Evolutionary conservation across 177 flowering plant genomes (phyloP), one percentile per base, ranked within the genome.

Genomic region (Telopea speciosissima): DNA sequence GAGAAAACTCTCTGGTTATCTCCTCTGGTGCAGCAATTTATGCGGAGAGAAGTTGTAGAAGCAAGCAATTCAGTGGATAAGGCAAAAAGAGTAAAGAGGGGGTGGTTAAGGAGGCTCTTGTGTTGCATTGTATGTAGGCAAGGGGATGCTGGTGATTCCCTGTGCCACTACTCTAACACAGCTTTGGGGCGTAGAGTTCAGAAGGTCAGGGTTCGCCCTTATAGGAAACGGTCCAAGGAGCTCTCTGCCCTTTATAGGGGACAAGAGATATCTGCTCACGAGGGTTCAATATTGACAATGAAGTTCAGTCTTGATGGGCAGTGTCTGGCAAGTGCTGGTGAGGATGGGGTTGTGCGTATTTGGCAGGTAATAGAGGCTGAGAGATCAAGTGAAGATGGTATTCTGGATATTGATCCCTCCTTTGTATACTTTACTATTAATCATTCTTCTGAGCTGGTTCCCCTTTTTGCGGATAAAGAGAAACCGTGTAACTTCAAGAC

Each of bases 281-380:
- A 81, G 42, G 97, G 99, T 66, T 81, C 89, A 19, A 90, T 94
- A 24, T 82, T 78, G 74, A 79, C 91, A 1, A 87, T 94, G 97
- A 94, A 90, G 78, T 94, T 94, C 77, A 90, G 97, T 80, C 85
- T 56, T 24, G 90, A 92, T 79, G 97, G 99, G 42, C 75, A 71
- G 58, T 84, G 80, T 76, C 73, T 94, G 72, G 99, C 97, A 5
- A 94, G 84, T 74, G 97, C 83, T 56, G 99, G 97, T 24, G 91
- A 88, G 78, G 99, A 94, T 74, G 83, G 90, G 8, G 61, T 87
- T 56, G 91, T 94, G 69, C 86, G 93, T 24, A 83, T 94, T 5
- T 94, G 99, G 99, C 78, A 80, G 80, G 90, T 94, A 63, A 56
- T 82, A 59, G 92, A 87, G 81, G 80, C 78, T 67, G 88, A 84